Base-by-base conservation (phyloP, 2,329 filamentous ascomycete genomes). In the Nemania sp. region DNA sequence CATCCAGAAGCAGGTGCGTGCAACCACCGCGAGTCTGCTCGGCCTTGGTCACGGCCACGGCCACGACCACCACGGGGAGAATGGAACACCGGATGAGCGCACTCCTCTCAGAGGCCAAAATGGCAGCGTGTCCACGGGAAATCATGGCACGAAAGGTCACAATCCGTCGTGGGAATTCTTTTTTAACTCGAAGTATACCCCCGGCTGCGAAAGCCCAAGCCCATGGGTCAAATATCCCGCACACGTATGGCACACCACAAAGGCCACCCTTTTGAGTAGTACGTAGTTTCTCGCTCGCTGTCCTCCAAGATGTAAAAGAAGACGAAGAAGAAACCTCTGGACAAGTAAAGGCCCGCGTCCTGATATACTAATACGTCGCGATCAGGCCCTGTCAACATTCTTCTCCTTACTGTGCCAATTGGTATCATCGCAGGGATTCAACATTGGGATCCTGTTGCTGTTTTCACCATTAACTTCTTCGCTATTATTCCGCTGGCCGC, bases 391-490 rank as follows among this genome's bases (percentile, higher is more conserved):
- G 80, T 87, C 73, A 94, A 93, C 73, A 82, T 88, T 65, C 81
- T 89, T 55, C 87, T 95, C 65, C 80, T 91, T 62, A 87, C 88
- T 70, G 90, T 92, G 9, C 90, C 90, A 10, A 74, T 91, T 43
- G 90, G 90, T 63, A 90, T 93, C 64, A 70, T 87, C 54, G 86
- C 89, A 60, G 90, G 89, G 60, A 76, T 78, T 13, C 69, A 85
- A 61, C 78, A 79, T 48, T 90, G 88, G 87, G 80, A 82, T 69
- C 83, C 90, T 1, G 85, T 87, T 11, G 83, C 84, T 57, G 83
- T 92, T 65, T 93, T 93, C 75, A 79, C 86, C 50, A 83, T 92
- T 73, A 93, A 93, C 78, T 92, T 92, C 78, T 83, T 92, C 67
- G 90, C 90, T 68, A 92, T 92, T 66, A 87, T 92, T 63, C 90